Conservation (phyloP, 2,329 filamentous ascomycete genomes). For the Verticillium tricorpus region DNA sequence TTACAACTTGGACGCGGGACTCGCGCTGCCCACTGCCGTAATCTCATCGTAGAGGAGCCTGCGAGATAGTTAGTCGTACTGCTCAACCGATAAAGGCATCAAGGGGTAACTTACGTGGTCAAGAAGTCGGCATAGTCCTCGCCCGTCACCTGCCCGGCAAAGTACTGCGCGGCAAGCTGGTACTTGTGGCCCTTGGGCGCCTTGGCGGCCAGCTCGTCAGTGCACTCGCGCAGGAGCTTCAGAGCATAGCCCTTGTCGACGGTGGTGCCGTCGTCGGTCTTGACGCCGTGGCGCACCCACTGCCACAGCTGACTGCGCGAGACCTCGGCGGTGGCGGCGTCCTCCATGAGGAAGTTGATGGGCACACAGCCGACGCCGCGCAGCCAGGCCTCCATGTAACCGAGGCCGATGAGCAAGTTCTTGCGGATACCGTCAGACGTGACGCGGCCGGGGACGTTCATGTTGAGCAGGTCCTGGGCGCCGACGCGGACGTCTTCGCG, state of each 20-base stretch:
- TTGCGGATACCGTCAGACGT: constrained; percentile 95
- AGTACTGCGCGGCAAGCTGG: constrained; percentile 86
- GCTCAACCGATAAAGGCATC: background rate
- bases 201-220: constrained; percentile 68
- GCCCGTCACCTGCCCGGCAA: constrained; percentile 86
- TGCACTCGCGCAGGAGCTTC: constrained; percentile 79
- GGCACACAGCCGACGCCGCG: constrained; percentile 92
- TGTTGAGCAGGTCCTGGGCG: constrained; percentile 90
- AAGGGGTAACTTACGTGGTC: constrained; percentile 58
- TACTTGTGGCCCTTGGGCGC: constrained; percentile 88
- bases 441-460: constrained; percentile 90
- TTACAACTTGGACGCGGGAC: constrained; percentile 61
- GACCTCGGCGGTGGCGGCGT: constrained; percentile 94
- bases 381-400: constrained; percentile 99
- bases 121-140: constrained; percentile 98
- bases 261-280: constrained; percentile 82
- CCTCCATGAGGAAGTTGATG: constrained; percentile 98
- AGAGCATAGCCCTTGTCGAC: constrained; percentile 91
- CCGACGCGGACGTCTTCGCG: constrained; percentile 85
- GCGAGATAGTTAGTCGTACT: constrained; percentile 12
- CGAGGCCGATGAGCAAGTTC: constrained; percentile 94
- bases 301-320: constrained; percentile 95
- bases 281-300: constrained; percentile 73
- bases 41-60: constrained; percentile 87
- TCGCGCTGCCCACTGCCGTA: constrained; percentile 62